Evolutionary conservation across 768 basidiomycete species (phyloP), one percentile per base, ranked within the genome.

Genomic region (Omphalotus guepiniiformis): DNA sequence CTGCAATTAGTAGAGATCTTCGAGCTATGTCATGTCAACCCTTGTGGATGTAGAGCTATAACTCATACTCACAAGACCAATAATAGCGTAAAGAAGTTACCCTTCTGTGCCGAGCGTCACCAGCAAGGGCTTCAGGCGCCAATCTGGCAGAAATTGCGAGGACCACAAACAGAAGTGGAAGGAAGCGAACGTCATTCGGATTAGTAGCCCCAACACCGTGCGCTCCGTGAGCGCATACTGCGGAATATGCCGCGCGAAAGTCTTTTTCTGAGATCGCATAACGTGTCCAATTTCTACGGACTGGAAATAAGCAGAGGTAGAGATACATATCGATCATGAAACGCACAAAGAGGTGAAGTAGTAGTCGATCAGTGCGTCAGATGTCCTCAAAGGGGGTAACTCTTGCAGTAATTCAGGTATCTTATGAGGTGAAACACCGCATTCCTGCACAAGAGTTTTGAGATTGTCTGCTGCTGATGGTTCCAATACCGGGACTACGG

Each of bases 161-260:
- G 1, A 95, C 88, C 35, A 94, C 92, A 60, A 95, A 97, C 13
- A 97, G 72, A n/a, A 96, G 73, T 1, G 93, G 93, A 3, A 97
- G 74, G 62, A 89, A 93, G 40, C 87, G 83, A 59, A 88, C 78
- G 59, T 90, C 85, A 56, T 80, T 79, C 6, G 83, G 84, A 56
- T 85, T 84, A 23, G 84, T 72, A 53, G 74, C 69, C 42, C 78
- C 71, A 13, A 79, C 67, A 3, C 79, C 80, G 50, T 79, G 79
- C 53, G 79, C 65, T 52, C 85, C 75, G 64, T 83, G 79, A 34
- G 72, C 67, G 54, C 71, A 77, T 36, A 90, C 69, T 4, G 85
- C 82, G 16, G 74, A 65, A 59, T 87, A 92, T 0, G 86, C 76
- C 23, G 73, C 58, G 32, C 92, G 79, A 60, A 96, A 94, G 52